Conservation (phyloP, 2,329 filamentous ascomycete species). For the Fusarium transvaalense region DNA sequence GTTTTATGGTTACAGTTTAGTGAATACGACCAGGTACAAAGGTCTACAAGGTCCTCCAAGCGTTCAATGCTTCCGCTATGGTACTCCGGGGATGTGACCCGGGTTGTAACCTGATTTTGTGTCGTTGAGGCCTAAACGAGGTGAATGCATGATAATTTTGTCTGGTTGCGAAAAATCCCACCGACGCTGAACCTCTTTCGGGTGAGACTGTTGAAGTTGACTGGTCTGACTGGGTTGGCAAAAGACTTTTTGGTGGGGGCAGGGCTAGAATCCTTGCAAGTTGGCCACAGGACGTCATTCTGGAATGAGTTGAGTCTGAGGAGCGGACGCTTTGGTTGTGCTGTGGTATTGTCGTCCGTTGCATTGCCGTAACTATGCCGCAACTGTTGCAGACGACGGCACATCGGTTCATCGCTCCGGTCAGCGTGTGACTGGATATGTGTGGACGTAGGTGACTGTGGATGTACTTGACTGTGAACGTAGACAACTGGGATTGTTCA, state of each 20-base stretch:
- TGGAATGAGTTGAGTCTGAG: no score
- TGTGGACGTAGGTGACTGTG: no score
- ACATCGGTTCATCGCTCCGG: not conserved
- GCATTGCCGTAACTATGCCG: no score
- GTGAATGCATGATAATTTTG: constrained; percentile 27
- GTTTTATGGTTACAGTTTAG: constrained; percentile 14
- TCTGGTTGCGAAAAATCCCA: constrained; percentile 18
- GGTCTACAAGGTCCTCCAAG: constrained; percentile 12
- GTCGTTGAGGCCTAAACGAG: constrained; percentile 23
- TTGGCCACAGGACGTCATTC: constrained; percentile 45
- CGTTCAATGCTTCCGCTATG: not conserved
- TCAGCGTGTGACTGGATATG: no score
- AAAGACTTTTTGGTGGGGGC: constrained; percentile 40
- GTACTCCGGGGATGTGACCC: constrained; percentile 11
- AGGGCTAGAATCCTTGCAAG: constrained; percentile 39
- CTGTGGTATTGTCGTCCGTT: no score
- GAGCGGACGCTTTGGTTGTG: no score
- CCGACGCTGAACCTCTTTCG: constrained; percentile 35
- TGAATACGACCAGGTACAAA: constrained; percentile 11
- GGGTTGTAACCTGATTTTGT: constrained; percentile 12
- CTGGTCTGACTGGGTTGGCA: constrained; percentile 20
- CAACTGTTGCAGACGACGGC: not conserved
- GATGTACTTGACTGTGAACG: no score
- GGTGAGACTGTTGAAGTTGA: not conserved
- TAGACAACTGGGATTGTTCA: no score